Conservation (phyloP, 768 basidiomycete species). For the Tulasnella sp. region DNA sequence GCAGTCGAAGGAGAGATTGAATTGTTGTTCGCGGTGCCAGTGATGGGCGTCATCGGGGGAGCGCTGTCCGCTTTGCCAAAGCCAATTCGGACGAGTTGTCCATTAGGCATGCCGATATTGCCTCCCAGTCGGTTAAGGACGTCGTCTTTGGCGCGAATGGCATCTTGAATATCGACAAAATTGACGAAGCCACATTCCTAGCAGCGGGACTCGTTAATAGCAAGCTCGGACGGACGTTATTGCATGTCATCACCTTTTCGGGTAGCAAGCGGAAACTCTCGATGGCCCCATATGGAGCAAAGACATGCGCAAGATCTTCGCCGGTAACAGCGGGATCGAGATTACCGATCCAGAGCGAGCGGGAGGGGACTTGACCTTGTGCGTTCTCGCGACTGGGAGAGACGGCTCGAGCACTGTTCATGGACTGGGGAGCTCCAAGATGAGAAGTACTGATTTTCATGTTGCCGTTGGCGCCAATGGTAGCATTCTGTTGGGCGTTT, state of each 20-base stretch:
- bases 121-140: conserved; percentile 92
- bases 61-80: conserved; percentile 98
- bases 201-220: neutral
- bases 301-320: conserved; percentile 90
- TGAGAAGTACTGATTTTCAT: conserved; percentile 54
- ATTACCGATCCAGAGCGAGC: conserved; percentile 98
- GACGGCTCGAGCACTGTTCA: conserved; percentile 44
- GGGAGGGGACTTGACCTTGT: conserved; percentile 86
- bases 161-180: conserved; percentile 90
- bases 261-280: conserved; percentile 91
- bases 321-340: conserved; percentile 90
- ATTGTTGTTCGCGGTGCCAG: conserved; percentile 56
- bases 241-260: conserved; percentile 68
- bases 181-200: conserved; percentile 99
- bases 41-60: conserved; percentile 72
- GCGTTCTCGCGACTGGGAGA: conserved; percentile 75
- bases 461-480: conserved; percentile 21
- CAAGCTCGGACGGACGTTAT: neutral
- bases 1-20: conserved; percentile 46
- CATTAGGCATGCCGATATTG: conserved; percentile 88
- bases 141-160: conserved; percentile 96
- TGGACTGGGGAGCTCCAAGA: conserved; percentile 45
- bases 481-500: neutral
- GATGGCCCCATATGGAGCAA: conserved; percentile 94
- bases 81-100: conserved; percentile 93